Base-by-base conservation (phyloP, 768 basidiomycete genomes). In the Hortiboletus campestris region DNA sequence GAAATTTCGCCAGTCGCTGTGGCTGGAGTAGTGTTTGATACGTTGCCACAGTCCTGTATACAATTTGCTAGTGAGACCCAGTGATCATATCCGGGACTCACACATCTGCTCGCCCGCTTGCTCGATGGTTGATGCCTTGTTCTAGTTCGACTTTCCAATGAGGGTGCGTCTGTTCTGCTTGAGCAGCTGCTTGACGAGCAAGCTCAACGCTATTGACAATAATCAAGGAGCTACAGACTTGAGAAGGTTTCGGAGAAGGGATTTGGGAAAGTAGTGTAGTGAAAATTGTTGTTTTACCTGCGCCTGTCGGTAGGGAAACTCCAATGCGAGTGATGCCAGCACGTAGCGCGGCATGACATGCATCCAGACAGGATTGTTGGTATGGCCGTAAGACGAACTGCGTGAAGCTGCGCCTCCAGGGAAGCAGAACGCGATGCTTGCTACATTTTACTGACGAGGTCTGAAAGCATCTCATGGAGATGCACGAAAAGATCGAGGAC, bases 241-340 rank as follows among this genome's bases (percentile, higher is more conserved):
- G 73, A 36, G 77, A 74, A 8, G 67, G 64, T 4, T 56, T 44
- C 2, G 82, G 80, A 8, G 84, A 65, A 8, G 68, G 55, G 31
- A 96, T 78, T 7, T 84, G 80, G 10, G 85, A 83, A 19, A 96
- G 78, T 20, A 98, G 82, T 4, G 84, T 83, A 36, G 94, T 84
- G 72, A 98, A 98, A 50, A 97, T 88, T 0, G 91, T 90, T 0
- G 95, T 98, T 72, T 98, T 98, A 5, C 85, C 85, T 17, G 90
- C 82, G 25, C 92, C 93, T 32, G 91, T 92, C 41, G 93, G 92
- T 6, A 92, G 73, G 8, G 89, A 92, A 20, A 93, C 88, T 16
- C 91, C 92, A 17, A 94, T 86, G 29, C 92, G 84, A 8, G 85
- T 81, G 43, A 72, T 72, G n/a, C 93, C 91, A 28, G 76, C 70